A percentile compares a stretch with the other conserved stretches of the same genome.
phyloP scores from a whole-genome alignment of 768 basidiomycete species.

The Neoboletus subvelutipes region DNA sequence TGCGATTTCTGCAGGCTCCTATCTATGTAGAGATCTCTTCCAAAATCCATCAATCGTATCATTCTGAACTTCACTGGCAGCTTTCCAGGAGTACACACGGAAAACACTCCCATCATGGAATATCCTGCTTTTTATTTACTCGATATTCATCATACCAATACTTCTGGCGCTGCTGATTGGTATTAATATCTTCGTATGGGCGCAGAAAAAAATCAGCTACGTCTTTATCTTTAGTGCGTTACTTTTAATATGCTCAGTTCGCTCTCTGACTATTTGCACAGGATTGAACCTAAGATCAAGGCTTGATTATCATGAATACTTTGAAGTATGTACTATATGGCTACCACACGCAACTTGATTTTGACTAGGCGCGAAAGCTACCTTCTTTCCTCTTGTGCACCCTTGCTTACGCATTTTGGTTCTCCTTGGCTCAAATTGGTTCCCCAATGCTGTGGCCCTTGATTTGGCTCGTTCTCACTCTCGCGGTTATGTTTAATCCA shows the following conservation, averaged over 20 bases:
- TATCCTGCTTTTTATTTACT: conserved; percentile 77
- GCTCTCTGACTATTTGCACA: conserved; percentile 26
- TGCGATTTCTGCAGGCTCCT: conserved; percentile 62
- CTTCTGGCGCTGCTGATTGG: conserved; percentile 78
- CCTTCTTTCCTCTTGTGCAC: conserved; percentile 77
- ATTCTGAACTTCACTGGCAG: conserved; percentile 35
- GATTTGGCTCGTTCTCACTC: conserved; percentile 70
- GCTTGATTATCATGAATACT: conserved; percentile 77
- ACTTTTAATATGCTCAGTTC: neutral
- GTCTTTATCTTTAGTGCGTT: conserved; percentile 83
- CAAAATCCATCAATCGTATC: neutral
- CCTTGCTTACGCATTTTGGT: conserved; percentile 79
- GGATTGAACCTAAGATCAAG: conserved; percentile 70
- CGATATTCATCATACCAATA: conserved; percentile 67
- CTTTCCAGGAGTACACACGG: conserved; percentile 52
- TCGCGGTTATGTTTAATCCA: conserved; percentile 70
- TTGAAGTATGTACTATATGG: conserved; percentile 46
- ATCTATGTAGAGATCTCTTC: conserved; percentile 42
- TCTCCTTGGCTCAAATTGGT: conserved; percentile 73
- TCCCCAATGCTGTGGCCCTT: conserved; percentile 77
- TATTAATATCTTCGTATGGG: conserved; percentile 81
- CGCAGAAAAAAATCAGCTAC: conserved; percentile 79
- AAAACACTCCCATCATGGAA: conserved; percentile 64
- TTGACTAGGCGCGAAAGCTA: conserved; percentile 45
- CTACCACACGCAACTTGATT: neutral